phyloP scores from a whole-genome alignment of 2,329 filamentous ascomycete genomes.

The Myriosclerotinia duriaeana region DNA sequence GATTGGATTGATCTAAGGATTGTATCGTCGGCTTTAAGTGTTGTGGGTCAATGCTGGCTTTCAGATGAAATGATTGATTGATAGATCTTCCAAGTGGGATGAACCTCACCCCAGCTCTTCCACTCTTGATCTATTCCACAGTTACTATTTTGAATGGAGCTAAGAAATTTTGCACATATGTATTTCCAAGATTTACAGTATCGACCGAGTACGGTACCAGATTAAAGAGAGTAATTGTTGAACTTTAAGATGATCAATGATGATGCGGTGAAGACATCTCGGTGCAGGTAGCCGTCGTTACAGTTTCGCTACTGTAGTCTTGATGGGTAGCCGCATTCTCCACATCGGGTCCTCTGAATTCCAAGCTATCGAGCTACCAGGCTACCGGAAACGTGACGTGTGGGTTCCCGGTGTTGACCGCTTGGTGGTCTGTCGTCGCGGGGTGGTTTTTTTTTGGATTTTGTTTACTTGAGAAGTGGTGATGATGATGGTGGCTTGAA shows the following conservation, averaged over 20 bases:
- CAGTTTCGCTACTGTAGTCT: constrained; percentile 14
- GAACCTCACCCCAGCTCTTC: background rate
- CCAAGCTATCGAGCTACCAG: constrained; percentile 8
- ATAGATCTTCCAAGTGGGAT: constrained; percentile 7
- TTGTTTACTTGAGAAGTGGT: constrained; percentile 1
- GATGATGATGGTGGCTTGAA: constrained; percentile 13
- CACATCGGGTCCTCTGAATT: background rate
- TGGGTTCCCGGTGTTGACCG: constrained; percentile 19
- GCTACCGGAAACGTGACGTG: constrained; percentile 18
- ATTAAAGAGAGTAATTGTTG: constrained; percentile 3
- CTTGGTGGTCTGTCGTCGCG: constrained; percentile 12
- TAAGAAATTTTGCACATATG: constrained; percentile 8
- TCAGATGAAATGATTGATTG: constrained; percentile 2
- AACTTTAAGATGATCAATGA: background rate
- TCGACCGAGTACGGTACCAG: background rate
- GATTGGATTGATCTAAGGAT: constrained; percentile 14
- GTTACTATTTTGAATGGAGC: background rate
- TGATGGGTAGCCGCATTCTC: constrained; percentile 10
- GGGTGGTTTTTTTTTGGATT: constrained; percentile 7
- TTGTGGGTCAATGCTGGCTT: constrained; percentile 3
- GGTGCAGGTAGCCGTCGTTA: constrained; percentile 18
- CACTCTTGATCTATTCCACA: background rate
- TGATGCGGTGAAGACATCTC: constrained; percentile 20
- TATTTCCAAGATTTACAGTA: constrained; percentile 16
- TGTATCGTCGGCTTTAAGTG: constrained; percentile 10